Conservation (phyloP, 768 basidiomycete genomes). For the Kwoniella sp. region DNA sequence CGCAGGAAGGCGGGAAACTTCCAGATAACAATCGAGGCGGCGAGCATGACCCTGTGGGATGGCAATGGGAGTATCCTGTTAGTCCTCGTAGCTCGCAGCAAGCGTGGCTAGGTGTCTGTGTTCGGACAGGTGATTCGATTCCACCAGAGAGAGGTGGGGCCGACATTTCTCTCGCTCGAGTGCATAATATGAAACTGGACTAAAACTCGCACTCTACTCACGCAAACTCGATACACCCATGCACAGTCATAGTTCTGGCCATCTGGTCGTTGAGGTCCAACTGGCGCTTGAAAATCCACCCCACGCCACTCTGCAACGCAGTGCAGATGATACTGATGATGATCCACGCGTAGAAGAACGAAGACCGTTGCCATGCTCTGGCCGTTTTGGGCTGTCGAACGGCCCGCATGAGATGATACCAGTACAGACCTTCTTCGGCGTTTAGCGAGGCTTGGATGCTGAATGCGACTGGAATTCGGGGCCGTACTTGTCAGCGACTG, state of each 20-base stretch:
- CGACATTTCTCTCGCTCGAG: too few species aligned
- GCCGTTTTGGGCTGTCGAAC: conserved; percentile 37
- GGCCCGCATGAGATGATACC: conserved; percentile 45
- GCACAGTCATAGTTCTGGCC: conserved; percentile 18
- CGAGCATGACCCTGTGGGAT: conserved; percentile 21
- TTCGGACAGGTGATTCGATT: too few species aligned
- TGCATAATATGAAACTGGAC: too few species aligned
- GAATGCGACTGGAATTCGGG: conserved; percentile 23
- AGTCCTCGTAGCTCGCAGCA: neutral
- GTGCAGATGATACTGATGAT: conserved; percentile 18
- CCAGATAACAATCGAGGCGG: conserved; percentile 31
- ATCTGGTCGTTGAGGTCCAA: conserved; percentile 23
- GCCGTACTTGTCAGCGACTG: neutral
- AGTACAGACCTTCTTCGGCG: conserved; percentile 44
- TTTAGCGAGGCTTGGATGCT: conserved; percentile 35
- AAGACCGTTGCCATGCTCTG: conserved; percentile 27
- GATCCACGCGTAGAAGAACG: conserved; percentile 42
- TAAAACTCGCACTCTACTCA: too few species aligned
- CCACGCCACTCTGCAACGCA: conserved; percentile 10
- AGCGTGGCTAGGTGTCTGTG: too few species aligned
- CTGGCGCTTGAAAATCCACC: conserved; percentile 21
- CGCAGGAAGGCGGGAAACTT: conserved; percentile 40
- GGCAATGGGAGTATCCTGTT: too few species aligned
- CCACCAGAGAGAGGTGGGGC: too few species aligned
- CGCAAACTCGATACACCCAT: conserved; percentile 33